phyloP scores from a whole-genome alignment of 176 grass and related monocot species.

The Zea luxurians region DNA sequence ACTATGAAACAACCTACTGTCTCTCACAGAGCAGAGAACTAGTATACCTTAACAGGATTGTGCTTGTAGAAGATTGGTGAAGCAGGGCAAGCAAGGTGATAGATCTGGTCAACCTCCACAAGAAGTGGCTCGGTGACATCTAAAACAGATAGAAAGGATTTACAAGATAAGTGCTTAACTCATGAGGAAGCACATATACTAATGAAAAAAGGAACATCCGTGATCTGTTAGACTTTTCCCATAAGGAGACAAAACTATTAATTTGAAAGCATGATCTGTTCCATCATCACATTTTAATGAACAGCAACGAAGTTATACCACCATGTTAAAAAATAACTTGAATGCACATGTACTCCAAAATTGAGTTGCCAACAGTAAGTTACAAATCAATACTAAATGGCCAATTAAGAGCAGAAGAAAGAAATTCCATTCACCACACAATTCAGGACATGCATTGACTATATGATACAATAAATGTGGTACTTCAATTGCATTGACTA shows the following conservation, averaged over 20 bases:
- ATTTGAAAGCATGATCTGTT: neutral
- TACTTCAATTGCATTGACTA: neutral
- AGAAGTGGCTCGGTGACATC: constrained; percentile 92
- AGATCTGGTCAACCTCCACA: constrained; percentile 99
- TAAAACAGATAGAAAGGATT: constrained; percentile 36
- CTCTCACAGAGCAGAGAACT: constrained; percentile 19
- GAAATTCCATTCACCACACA: constrained; percentile 20
- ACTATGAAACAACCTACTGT: neutral
- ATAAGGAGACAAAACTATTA: neutral
- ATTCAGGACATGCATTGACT: constrained; percentile 23
- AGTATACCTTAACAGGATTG: constrained; percentile 93
- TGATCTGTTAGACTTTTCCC: neutral
- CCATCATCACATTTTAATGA: neutral
- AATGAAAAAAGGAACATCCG: neutral
- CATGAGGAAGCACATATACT: neutral
- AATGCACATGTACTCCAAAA: neutral
- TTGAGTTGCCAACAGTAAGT: constrained; percentile 5
- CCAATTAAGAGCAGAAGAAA: neutral
- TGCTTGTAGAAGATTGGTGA: constrained; percentile 99
- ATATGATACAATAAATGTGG: neutral
- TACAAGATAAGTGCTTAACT: neutral
- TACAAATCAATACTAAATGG: constrained; percentile 2
- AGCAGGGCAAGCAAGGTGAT: constrained; percentile 99
- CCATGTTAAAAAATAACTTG: neutral
- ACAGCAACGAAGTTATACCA: neutral